Evolutionary conservation across 495 filamentous ascomycete species (phyloP).

Genomic region (Parachaetomium inaequale): DNA sequence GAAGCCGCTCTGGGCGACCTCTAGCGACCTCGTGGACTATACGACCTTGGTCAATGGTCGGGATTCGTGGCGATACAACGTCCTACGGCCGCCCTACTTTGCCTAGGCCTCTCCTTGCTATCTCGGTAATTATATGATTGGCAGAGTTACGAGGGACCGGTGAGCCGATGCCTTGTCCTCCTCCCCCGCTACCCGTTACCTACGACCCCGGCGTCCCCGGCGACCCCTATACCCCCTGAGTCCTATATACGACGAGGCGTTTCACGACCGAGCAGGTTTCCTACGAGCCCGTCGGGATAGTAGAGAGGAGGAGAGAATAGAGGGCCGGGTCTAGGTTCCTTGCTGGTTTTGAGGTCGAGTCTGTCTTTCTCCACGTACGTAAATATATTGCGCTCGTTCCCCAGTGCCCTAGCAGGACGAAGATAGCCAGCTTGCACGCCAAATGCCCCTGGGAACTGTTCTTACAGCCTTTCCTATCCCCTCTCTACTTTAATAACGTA

Average conservation of each 20-base stretch:
- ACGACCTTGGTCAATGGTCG: neutral
- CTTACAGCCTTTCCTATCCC: constrained; percentile 7
- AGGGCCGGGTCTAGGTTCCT: constrained; percentile 14
- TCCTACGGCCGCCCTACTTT: neutral
- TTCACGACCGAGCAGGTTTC: constrained; percentile 16
- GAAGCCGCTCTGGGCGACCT: neutral
- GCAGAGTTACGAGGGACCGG: constrained; percentile 23
- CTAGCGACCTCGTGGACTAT: neutral
- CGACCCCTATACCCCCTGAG: too few relatives aligned
- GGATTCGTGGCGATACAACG: constrained; percentile 5
- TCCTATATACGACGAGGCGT: neutral
- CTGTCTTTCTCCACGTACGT: constrained; percentile 19
- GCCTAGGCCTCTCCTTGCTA: constrained; percentile 9
- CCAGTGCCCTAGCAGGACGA: constrained; percentile 12
- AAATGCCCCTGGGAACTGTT: constrained; percentile 13
- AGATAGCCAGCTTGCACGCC: constrained; percentile 2
- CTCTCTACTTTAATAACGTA: constrained; percentile 16
- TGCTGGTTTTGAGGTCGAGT: constrained; percentile 15
- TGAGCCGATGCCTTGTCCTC: constrained; percentile 16
- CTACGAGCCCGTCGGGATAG: neutral
- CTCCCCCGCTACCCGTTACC: neutral
- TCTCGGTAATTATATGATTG: constrained; percentile 23
- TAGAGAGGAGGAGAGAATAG: constrained; percentile 9
- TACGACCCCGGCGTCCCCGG: neutral
- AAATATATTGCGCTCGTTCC: constrained; percentile 25